Conservation (phyloP, 305 asterid genomes). For the Solanum hybrid region DNA sequence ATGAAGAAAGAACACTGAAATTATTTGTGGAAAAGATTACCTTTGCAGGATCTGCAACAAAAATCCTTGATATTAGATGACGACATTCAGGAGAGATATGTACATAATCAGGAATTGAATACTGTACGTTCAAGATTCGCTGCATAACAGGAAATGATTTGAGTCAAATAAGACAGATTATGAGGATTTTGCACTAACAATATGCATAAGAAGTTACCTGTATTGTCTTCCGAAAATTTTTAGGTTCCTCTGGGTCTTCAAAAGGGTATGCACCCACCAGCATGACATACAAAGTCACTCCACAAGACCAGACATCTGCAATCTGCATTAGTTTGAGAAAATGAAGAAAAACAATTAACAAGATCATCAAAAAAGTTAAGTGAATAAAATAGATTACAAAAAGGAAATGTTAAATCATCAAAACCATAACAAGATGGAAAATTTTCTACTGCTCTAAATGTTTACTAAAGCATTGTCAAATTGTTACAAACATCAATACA, state of each 20-base stretch:
- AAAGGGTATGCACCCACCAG: conserved; percentile 96
- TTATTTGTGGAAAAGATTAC: conserved; percentile 23
- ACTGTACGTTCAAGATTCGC: conserved; percentile 58
- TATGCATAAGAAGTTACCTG: conserved; percentile 36
- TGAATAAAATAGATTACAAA: background rate
- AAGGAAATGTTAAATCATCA: background rate
- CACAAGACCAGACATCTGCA: conserved; percentile 99
- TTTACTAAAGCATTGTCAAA: background rate
- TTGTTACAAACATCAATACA: background rate
- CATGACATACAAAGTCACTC: conserved; percentile 97
- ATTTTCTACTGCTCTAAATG: background rate
- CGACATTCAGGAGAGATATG: conserved; percentile 84
- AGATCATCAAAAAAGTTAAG: background rate
- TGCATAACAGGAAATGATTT: background rate
- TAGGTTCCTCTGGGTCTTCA: conserved; percentile 95
- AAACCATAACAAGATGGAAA: background rate
- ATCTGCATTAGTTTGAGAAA: conserved; percentile 31
- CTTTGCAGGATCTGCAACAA: conserved; percentile 90
- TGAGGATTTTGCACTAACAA: background rate
- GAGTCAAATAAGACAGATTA: background rate
- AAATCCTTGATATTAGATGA: conserved; percentile 67
- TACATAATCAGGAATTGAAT: conserved; percentile 87
- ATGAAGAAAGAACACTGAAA: background rate
- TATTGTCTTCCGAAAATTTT: conserved; percentile 84
- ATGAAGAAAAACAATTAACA: background rate